Evolutionary conservation across 768 basidiomycete species (phyloP), one percentile per base, ranked within the genome.

Genomic region (Kwoniella dejecticola): DNA sequence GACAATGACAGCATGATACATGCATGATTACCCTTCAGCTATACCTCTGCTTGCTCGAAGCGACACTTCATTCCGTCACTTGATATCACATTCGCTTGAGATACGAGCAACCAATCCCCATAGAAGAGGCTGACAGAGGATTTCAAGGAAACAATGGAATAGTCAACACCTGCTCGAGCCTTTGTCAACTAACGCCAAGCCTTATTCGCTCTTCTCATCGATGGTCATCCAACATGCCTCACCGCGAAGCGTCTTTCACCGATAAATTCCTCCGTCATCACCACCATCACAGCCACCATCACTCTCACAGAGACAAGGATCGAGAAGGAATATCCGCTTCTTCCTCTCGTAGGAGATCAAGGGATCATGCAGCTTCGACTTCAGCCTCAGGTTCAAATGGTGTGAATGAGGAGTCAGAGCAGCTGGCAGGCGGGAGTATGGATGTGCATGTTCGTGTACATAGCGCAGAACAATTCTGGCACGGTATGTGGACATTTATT

Each of bases 401-500:
- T 17, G 4, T 47, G 33, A 33, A 23, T 12, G 60, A 52, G 33
- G 49, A 52, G 24, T 26, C 52, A 15, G 45, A 59, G n/a, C 40
- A 31, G 2, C 38, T 64, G 7, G 57, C 19, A n/a, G 63, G 63
- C 19, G 57, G 63, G 2, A 64, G 63, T 56, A 64, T 59, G 57
- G 60, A 56, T 27, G 62, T 68, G 13, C 62, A 73, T 59, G 57
- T 73, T 27, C 40, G 69, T 7, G 71, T 73, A 19, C 64, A 73
- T 50, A 64, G 29, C 33, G 42, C 60, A 3, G 71, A 73, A 23
- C 69, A 70, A 58, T 73, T 73, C 62, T 73, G 71, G 71, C 57
- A 64, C 23, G 71, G 71, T 70, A 27, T 40, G 71, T 67, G 19
- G 50, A 24, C n/a, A n/a, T n/a, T n/a, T n/a, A n/a, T n/a, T n/a